Evolutionary conservation across 2,329 filamentous ascomycete genomes (phyloP).

Genomic region (Fusarium austroafricanum): DNA sequence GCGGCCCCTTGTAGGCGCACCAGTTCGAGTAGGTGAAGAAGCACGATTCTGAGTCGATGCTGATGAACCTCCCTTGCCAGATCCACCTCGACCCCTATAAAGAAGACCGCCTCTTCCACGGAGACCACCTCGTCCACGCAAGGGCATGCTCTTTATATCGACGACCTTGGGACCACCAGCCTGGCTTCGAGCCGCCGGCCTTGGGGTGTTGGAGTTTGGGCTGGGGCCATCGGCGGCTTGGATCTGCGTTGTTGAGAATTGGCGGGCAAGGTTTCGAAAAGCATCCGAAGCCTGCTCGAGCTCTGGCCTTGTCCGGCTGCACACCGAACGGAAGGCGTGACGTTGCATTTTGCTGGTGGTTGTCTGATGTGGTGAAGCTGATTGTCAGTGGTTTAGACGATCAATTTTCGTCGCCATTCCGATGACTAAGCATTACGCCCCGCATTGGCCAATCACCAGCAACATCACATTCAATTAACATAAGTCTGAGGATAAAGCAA

Average conservation of each 20-base stretch:
- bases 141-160: constrained; percentile 53
- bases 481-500: constrained; percentile 8
- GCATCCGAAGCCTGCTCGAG: constrained; percentile 48
- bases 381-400: constrained; percentile 15
- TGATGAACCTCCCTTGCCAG: constrained; percentile 31
- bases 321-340: constrained; percentile 54
- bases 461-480: not conserved
- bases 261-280: constrained; percentile 50
- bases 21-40: constrained; percentile 15
- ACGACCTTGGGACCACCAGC: constrained; percentile 51
- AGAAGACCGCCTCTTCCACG: constrained; percentile 23
- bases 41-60: constrained; percentile 22
- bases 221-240: constrained; percentile 46
- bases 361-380: constrained; percentile 34
- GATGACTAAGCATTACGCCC: constrained; percentile 39
- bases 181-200: constrained; percentile 23
- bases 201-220: constrained; percentile 14
- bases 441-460: constrained; percentile 37
- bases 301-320: constrained; percentile 52
- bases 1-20: constrained; percentile 29
- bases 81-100: constrained; percentile 27
- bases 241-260: constrained; percentile 55
- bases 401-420: constrained; percentile 40
- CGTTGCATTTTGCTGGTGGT: constrained; percentile 51
- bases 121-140: constrained; percentile 37